phyloP scores from a whole-genome alignment of 2,329 filamentous ascomycete species.

The Mollisia scopiformis region DNA sequence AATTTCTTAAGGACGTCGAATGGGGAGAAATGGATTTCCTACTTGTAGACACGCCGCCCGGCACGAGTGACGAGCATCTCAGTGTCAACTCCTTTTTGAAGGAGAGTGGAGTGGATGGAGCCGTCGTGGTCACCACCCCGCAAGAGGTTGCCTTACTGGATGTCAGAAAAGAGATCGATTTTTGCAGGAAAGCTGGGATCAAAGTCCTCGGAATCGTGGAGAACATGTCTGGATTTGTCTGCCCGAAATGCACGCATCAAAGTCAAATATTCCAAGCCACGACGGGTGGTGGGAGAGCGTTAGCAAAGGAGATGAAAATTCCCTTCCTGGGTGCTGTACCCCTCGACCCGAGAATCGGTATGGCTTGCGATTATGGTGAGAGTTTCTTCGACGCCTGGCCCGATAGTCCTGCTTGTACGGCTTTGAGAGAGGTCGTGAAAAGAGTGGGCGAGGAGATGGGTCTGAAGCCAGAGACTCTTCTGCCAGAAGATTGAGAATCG shows the following conservation, averaged over 20 bases:
- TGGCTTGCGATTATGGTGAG: slow-evolving; percentile 97
- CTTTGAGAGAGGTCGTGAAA: slow-evolving; percentile 79
- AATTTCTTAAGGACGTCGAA: slow-evolving; percentile 96
- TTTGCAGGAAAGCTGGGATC: slow-evolving; percentile 94
- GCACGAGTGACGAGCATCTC: slow-evolving; percentile 93
- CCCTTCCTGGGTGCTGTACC: slow-evolving; percentile 90
- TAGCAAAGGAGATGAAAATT: slow-evolving; percentile 86
- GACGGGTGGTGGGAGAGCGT: slow-evolving; percentile 79
- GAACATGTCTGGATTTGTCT: slow-evolving; percentile 98
- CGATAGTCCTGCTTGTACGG: slow-evolving; percentile 86
- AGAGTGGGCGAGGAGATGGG: slow-evolving; percentile 69
- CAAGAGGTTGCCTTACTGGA: slow-evolving; percentile 93
- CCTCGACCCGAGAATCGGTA: slow-evolving; percentile 89
- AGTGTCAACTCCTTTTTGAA: slow-evolving; percentile 91
- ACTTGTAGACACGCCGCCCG: slow-evolving; percentile 92
- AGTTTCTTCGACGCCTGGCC: slow-evolving; percentile 95
- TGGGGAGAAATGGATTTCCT: slow-evolving; percentile 96
- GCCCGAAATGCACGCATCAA: slow-evolving; percentile 82
- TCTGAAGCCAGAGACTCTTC: slow-evolving; percentile 26
- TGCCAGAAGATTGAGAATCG: slow-evolving; percentile 27
- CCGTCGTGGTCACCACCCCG: slow-evolving; percentile 90
- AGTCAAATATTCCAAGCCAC: slow-evolving; percentile 89
- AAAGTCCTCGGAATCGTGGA: slow-evolving; percentile 87
- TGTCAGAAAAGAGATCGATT: slow-evolving; percentile 96
- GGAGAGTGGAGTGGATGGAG: slow-evolving; percentile 89